A percentile compares a stretch with the other conserved stretches of the same genome.
Conservation (phyloP, 2,329 filamentous ascomycete species). For the Madurella mycetomatis region DNA sequence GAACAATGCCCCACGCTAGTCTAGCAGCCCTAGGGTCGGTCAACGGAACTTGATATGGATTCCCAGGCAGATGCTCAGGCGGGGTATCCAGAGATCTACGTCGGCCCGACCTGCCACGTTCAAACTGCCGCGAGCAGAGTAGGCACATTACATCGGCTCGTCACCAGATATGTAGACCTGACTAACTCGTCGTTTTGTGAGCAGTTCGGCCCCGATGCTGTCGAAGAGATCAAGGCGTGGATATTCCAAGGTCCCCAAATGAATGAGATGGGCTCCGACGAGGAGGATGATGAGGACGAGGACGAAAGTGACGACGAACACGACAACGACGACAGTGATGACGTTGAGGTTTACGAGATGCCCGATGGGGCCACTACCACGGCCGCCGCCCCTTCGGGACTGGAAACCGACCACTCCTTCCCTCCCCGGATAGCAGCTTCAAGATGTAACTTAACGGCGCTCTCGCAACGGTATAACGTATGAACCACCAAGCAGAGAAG, state of each 20-base stretch:
- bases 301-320: conserved; percentile 16
- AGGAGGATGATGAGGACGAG: conserved; percentile 19
- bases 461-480: conserved; percentile 56
- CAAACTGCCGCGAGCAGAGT: conserved; percentile 29
- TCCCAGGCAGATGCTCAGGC: neutral
- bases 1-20: conserved; percentile 8
- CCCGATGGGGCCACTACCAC: neutral
- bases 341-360: neutral
- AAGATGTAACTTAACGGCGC: conserved; percentile 53
- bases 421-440: conserved; percentile 27
- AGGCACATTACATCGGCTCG: conserved; percentile 4
- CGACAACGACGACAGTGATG: neutral
- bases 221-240: conserved; percentile 21
- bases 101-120: conserved; percentile 26
- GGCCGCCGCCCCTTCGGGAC: neutral
- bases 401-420: conserved; percentile 16
- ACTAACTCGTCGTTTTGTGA: neutral
- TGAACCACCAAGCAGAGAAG: conserved; percentile 11
- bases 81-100: conserved; percentile 22
- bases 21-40: neutral
- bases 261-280: conserved; percentile 16
- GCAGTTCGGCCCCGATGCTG: conserved; percentile 23
- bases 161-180: no score
- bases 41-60: conserved; percentile 11
- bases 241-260: conserved; percentile 8